Evolutionary conservation across 805 yeast species (phyloP).

Genomic region (Yamadazyma kitorensis): DNA sequence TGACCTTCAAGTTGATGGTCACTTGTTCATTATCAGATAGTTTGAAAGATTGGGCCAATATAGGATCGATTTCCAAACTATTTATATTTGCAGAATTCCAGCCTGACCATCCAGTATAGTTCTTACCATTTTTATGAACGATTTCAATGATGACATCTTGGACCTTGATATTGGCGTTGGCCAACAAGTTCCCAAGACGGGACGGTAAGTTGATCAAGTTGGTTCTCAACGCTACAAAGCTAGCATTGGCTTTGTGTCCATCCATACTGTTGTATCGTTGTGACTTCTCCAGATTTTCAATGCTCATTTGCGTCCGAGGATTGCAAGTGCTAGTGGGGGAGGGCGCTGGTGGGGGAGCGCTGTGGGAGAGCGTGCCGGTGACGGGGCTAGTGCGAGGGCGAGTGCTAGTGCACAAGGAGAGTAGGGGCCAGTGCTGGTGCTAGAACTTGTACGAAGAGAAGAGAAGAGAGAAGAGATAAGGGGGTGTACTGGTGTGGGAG

Average conservation of each 20-base stretch:
- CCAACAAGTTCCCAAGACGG: slow-evolving; percentile 41
- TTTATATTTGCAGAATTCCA: slow-evolving; percentile 33
- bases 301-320: neutral
- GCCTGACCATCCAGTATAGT: slow-evolving; percentile 69
- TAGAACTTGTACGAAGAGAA: no score
- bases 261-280: slow-evolving; percentile 25
- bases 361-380: neutral
- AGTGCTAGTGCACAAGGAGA: no score
- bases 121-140: slow-evolving; percentile 25
- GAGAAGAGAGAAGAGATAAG: no score
- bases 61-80: slow-evolving; percentile 62
- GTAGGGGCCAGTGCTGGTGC: no score
- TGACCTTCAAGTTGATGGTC: slow-evolving; percentile 45
- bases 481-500: no score
- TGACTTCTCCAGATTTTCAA: slow-evolving; percentile 14
- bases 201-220: slow-evolving; percentile 57
- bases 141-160: slow-evolving; percentile 58
- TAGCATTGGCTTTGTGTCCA: slow-evolving; percentile 27
- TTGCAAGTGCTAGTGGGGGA: neutral
- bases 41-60: slow-evolving; percentile 53
- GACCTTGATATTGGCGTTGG: slow-evolving; percentile 50
- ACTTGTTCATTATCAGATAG: slow-evolving; percentile 41
- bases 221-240: slow-evolving; percentile 36
- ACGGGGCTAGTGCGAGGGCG: no score
- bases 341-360: neutral